A percentile compares a stretch with the other conserved stretches of the same genome.
phyloP scores from a whole-genome alignment of 306 rosid genomes.

The Quercus glauca region DNA sequence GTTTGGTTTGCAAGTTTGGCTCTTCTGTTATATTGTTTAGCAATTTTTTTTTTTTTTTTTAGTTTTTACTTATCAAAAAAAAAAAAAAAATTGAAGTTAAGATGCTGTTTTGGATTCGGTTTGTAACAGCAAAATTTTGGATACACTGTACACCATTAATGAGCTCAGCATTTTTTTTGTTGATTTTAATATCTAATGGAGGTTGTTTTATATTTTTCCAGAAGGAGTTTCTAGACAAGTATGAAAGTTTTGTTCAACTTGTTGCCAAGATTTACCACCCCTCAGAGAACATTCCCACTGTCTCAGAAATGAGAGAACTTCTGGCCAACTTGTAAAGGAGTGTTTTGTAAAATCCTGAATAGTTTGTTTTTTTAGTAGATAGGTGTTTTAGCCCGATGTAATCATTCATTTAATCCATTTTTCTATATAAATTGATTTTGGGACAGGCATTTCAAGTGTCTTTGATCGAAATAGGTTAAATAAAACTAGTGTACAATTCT shows the following conservation, averaged over 20 bases:
- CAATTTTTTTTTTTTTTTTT: too few species aligned
- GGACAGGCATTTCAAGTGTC: neutral
- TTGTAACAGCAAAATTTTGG: neutral
- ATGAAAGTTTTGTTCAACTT: conserved; percentile 79
- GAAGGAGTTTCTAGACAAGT: conserved; percentile 94
- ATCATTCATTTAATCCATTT: neutral
- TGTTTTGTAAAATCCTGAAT: conserved; percentile 13
- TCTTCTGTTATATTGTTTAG: too few species aligned
- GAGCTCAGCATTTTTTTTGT: neutral
- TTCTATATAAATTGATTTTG: conserved; percentile 23
- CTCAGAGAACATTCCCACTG: conserved; percentile 56
- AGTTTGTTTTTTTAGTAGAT: conserved; percentile 14
- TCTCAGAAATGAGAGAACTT: conserved; percentile 64
- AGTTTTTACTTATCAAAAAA: too few species aligned
- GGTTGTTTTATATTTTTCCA: conserved; percentile 36
- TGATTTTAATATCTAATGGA: conserved; percentile 20
- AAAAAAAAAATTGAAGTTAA: neutral
- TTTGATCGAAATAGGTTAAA: neutral
- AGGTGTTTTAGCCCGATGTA: conserved; percentile 9
- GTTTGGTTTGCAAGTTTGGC: too few species aligned
- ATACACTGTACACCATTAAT: neutral
- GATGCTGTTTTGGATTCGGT: neutral
- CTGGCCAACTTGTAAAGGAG: conserved; percentile 59
- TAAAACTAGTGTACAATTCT: neutral
- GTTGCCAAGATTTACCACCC: conserved; percentile 92